Evolutionary conservation across 2,329 filamentous ascomycete genomes (phyloP).

Genomic region (Penicillium janthinellum): DNA sequence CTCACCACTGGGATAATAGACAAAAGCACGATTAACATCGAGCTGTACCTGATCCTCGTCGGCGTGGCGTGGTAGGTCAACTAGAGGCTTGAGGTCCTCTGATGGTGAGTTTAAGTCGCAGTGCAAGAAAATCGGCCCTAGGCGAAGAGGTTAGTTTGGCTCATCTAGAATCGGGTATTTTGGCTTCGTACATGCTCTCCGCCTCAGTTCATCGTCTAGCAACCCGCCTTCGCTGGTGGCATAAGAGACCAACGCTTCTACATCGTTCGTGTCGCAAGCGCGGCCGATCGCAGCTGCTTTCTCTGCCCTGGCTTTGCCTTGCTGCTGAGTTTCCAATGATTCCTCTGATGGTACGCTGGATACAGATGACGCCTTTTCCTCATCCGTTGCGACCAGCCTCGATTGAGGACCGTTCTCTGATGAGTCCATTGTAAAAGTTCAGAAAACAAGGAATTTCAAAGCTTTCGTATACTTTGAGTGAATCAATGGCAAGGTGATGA

Average conservation of each 20-base stretch:
- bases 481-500: neutral
- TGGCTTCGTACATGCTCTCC: constrained; percentile 70
- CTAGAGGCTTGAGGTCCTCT: constrained; percentile 52
- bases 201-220: constrained; percentile 67
- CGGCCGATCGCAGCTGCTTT: constrained; percentile 56
- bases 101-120: constrained; percentile 27
- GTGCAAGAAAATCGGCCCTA: constrained; percentile 55
- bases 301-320: constrained; percentile 16
- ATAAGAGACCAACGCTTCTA: constrained; percentile 58
- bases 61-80: constrained; percentile 68
- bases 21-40: constrained; percentile 94
- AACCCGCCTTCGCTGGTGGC: constrained; percentile 69
- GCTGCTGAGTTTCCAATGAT: constrained; percentile 2
- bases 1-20: constrained; percentile 87
- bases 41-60: constrained; percentile 91
- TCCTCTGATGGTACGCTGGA: constrained; percentile 3
- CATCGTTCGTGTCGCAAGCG: constrained; percentile 62
- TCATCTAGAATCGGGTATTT: neutral
- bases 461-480: neutral
- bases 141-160: constrained; percentile 18
- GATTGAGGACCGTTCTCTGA: constrained; percentile 3
- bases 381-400: neutral
- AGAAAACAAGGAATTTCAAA: too few relatives aligned
- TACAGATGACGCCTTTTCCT: constrained; percentile 8
- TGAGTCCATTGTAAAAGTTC: constrained; percentile 3